A percentile compares a stretch with the other conserved stretches of the same genome.
These are phyloP conservation scores for Nicotiana rustica DNA, from an alignment of 305 asterid genomes.

Conservation along the genomic window DNA sequence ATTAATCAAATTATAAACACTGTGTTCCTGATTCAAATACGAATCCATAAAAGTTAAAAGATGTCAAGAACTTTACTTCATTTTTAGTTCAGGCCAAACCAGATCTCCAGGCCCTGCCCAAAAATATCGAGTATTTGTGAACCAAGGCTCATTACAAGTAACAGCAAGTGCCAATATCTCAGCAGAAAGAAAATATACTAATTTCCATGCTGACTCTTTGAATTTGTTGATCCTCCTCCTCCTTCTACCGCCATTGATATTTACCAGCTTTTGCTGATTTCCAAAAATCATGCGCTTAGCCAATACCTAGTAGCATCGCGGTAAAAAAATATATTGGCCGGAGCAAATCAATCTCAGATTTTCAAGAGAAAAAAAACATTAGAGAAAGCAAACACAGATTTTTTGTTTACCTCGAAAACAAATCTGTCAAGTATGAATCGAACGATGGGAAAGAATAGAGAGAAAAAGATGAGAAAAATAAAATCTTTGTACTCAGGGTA, in stretches of 20 bases:
- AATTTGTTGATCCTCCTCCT: conserved; percentile 44
- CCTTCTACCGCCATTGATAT: neutral
- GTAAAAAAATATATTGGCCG: neutral
- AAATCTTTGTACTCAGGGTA: conserved; percentile 34
- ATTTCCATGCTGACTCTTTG: conserved; percentile 55
- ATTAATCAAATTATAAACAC: neutral
- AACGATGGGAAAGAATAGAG: conserved; percentile 29
- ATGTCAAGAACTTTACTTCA: conserved; percentile 31
- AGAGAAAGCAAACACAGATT: neutral
- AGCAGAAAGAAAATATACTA: conserved; percentile 41
- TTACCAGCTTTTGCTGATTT: neutral
- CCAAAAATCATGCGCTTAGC: conserved; percentile 41
- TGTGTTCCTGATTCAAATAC: neutral
- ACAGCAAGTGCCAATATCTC: conserved; percentile 45
- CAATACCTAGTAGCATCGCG: conserved; percentile 36
- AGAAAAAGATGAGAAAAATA: neutral
- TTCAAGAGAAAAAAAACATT: neutral
- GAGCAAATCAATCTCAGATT: neutral
- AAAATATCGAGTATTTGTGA: conserved; percentile 43
- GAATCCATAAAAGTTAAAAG: neutral
- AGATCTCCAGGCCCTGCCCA: conserved; percentile 51
- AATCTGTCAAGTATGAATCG: conserved; percentile 22
- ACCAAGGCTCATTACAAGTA: conserved; percentile 49
- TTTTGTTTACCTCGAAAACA: conserved; percentile 22
- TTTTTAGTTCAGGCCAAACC: conserved; percentile 51